Evolutionary conservation across 2,329 filamentous ascomycete species (phyloP), one percentile per base, ranked within the genome.

Genomic region (Fusarium torulosum): DNA sequence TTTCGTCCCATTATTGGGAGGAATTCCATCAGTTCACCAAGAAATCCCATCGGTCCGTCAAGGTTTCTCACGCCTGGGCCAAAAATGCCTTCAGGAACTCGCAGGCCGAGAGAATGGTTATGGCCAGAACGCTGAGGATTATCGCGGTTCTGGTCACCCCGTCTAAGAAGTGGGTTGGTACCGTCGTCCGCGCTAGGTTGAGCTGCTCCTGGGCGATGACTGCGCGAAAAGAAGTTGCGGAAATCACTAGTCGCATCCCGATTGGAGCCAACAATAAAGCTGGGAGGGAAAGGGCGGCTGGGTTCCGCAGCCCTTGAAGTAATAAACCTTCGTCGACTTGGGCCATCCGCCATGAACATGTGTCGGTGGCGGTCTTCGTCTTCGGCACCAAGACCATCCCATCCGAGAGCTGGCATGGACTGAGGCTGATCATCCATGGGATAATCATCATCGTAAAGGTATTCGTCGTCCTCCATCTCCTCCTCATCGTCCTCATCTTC

Each of bases 141-240:
- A 19, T 88, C 84, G 56, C 81, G 80, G 23, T 75, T 77, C 25
- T 79, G 72, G 21, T 81, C 79, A 46, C 75, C 78, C 44, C 92
- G 90, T 67, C 94, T 91, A 53, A 98, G 87, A 14, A 98, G 84
- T 42, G 95, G 95, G 74, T 98, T 97, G 21, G 89, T 85, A 5
- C 93, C 94, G 75, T 97, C 94, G 67, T 97, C 93, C 33, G 86
- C 84, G 27, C 84, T 84, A 57, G 86, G 84, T 52, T 86, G 80
- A 31, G 85, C 82, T 20, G 80, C 81, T 45, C 83, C 83, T 53
- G 85, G 78, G 57, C 87, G 83, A 71, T 88, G 85, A 63, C 83
- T 79, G 68, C 86, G 78, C 21, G 79, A 79, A 82, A 79, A 83
- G 61, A 82, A 83, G 68, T 77, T 84, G 42, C 82, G 80, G 72